Evolutionary conservation across 2,329 filamentous ascomycete genomes (phyloP), one percentile per base, ranked within the genome.

Genomic region (Bipolaris zeicola): DNA sequence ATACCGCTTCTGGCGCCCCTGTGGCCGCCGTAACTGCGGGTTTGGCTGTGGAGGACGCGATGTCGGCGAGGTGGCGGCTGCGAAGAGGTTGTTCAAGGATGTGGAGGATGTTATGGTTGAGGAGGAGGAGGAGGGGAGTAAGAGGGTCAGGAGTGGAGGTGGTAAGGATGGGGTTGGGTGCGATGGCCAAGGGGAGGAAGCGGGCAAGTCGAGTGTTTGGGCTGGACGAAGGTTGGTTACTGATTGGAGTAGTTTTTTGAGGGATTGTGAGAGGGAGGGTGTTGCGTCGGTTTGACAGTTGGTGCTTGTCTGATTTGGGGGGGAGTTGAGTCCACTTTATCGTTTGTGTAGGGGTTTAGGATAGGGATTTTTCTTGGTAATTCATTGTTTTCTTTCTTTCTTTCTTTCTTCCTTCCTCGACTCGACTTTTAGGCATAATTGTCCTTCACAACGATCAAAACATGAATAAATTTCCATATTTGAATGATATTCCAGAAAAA

Each of bases 1-100:
- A 44, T 75, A 75, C 52, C 55, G 71, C 24, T 76, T 76, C 53
- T 76, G 74, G 74, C 63, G 67, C 8, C 71, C 69, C 0, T 76
- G 74, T 49, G 71, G 72, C 2, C 61, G 62, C 3, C 57, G 65
- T 28, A 36, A 33, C 1, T 76, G 74, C 57, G 67, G 60, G 1
- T 72, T 76, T 61, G 73, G 74, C 1, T 76, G 74, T 56, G 69
- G 69, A 4, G 58, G 55, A 3, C 62, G 36, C 7, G 38, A 64
- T 18, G 62, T 65, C 26, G 74, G 74, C 2, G 73, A 76, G 61
- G 46, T 39, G 18, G 57, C 57, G 18, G 73, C 73, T 36, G 69
- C 69, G n/a, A 69, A 60, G 61, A 61, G 67, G 39, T 55, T 76
- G 37, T 76, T 76, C 46, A 61, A 57, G 46, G 61, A 60, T 5